Evolutionary conservation across 768 basidiomycete species (phyloP), one percentile per base, ranked within the genome.

Genomic region (Rhizopogon rudus): DNA sequence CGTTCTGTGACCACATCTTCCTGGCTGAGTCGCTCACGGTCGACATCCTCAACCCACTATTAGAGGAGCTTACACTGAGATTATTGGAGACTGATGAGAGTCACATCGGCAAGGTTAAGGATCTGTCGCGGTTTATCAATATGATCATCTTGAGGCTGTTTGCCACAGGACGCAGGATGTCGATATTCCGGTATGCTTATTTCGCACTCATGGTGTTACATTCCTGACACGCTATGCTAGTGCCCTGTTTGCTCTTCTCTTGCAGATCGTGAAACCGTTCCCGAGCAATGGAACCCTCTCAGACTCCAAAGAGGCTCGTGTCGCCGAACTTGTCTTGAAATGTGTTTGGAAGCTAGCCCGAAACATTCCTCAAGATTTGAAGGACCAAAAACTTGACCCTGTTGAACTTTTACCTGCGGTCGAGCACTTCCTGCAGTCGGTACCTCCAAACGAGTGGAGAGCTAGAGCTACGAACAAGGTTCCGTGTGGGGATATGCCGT

Each of bases 331-430:
- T 20, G 92, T 93, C 16, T 71, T 94, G 56, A 96, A 98, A 75
- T 99, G 97, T 71, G 84, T 99, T 28, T 98, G 97, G 97, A 99
- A 99, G 73, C 75, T 98, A 54, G 93, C 93, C 5, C 81, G 95
- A 60, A 95, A 92, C 60, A 92, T 98, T 46, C 93, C 93, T 5
- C 91, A 94, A 65, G 93, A 95, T 67, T 79, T 99, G 44, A 82
- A 82, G 59, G 88, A 92, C 42, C 77, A 82, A 4, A 78, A 83
- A 17, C 77, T 99, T 37, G 89, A 93, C 66, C 89, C 94, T 17
- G 86, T 92, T 16, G 91, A 93, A 61, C 72, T 99, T 33, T 88
- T 98, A 66, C 87, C 88, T 14, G 88, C 94, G 5, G 87, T 99
- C 58, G 97, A 99, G 67, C 86, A 91, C 58, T 98, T 99, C 73